phyloP scores from a whole-genome alignment of 768 basidiomycete genomes.

The Podaxis pistillaris region DNA sequence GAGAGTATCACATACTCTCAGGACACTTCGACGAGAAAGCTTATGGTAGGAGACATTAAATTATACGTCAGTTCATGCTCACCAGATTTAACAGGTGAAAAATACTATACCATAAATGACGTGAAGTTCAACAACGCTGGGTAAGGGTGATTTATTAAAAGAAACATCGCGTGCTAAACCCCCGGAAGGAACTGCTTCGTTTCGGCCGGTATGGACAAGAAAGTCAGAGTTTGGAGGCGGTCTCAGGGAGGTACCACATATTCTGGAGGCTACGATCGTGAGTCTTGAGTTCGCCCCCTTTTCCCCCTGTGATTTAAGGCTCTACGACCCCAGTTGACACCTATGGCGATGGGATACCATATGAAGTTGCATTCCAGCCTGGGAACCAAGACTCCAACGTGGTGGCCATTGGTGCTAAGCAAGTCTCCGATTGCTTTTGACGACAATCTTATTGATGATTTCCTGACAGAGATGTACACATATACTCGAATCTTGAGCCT shows the following conservation, averaged over 20 bases:
- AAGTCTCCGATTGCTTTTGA: constrained; percentile 7
- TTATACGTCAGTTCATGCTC: neutral
- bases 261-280: constrained; percentile 9
- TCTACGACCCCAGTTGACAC: constrained; percentile 9
- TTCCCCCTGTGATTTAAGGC: neutral
- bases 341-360: constrained; percentile 27
- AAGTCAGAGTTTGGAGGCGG: constrained; percentile 8
- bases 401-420: constrained; percentile 45
- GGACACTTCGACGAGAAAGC: constrained; percentile 19
- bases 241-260: constrained; percentile 3
- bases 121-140: constrained; percentile 51
- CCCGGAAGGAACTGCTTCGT: constrained; percentile 1
- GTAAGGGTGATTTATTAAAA: constrained; percentile 25
- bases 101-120: constrained; percentile 56
- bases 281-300: constrained; percentile 8
- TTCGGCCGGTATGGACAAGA: constrained; percentile 15
- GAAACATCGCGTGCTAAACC: neutral
- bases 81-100: constrained; percentile 21
- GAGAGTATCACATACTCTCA: constrained; percentile 19
- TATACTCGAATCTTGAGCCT: constrained; percentile 22
- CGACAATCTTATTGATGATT: constrained; percentile 9
- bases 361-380: constrained; percentile 47
- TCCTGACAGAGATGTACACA: constrained; percentile 24
- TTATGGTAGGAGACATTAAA: constrained; percentile 16
- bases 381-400: constrained; percentile 25